phyloP scores from a whole-genome alignment of 1,284 basidiomycete genomes.

The Marasmius sp. region DNA sequence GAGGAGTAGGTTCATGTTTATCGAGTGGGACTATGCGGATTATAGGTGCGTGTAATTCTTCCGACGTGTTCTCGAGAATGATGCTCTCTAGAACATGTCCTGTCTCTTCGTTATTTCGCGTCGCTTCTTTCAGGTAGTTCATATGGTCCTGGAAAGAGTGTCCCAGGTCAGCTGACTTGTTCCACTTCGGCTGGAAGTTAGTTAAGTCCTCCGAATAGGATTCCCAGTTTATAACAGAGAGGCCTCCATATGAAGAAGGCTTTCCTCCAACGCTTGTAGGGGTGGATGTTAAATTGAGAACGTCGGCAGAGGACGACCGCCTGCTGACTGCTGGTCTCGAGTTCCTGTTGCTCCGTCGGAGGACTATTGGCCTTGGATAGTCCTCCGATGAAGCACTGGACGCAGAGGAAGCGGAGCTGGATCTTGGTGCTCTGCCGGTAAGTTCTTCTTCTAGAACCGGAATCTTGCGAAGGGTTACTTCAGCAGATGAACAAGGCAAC shows the following conservation, averaged over 20 bases:
- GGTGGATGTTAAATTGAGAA: not conserved
- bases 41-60: constrained; percentile 61
- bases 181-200: constrained; percentile 31
- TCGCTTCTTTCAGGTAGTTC: constrained; percentile 38
- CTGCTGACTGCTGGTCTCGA: not conserved
- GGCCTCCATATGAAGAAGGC: constrained; percentile 23
- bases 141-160: constrained; percentile 53
- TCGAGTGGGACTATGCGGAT: constrained; percentile 67
- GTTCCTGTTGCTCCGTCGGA: not conserved
- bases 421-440: constrained; percentile 2
- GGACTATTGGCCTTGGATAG: not conserved
- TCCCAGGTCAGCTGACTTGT: constrained; percentile 42
- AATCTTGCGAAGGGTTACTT: not conserved
- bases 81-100: constrained; percentile 53
- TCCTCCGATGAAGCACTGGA: too few species aligned
- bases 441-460: constrained; percentile 3
- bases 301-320: not conserved
- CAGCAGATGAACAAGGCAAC: not conserved
- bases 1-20: constrained; percentile 55
- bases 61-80: constrained; percentile 53
- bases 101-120: constrained; percentile 33
- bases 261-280: not conserved
- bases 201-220: constrained; percentile 26
- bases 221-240: constrained; percentile 34
- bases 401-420: constrained; percentile 5